Base-by-base conservation (phyloP, 306 rosid genomes). In the Corylus avellana region DNA sequence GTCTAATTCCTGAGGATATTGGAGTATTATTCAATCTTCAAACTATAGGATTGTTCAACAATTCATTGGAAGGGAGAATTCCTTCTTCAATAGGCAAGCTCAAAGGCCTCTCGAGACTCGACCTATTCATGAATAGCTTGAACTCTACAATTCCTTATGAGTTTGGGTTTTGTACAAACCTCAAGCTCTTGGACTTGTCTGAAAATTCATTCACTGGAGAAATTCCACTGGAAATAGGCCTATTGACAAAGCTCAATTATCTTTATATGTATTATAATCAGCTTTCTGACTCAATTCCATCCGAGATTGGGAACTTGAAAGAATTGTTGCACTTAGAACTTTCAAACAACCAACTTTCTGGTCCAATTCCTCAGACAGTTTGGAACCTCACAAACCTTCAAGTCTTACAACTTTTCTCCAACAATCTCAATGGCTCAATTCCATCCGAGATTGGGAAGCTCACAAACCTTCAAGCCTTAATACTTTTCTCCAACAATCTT, bases 211-310 rank as follows among this genome's bases (percentile, higher is more conserved):
- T 88, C 18, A 72, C 77, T 0, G 94, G 97, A 27, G 5, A 55
- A 4, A 54, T 89, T 77, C 94, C 94, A 63, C 66, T 86, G 8
- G 84, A 88, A 77, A 87, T 93, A 55, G 97, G 98, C 66, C 39
- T 83, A 8, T 53, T 88, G 81, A 90, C 75, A 73, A 88, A 86
- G 73, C 78, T 91, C 14, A 22, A 0, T 0, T 0, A 1, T 69
- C 86, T 91, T 10, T 90, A 0, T 46, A 17, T 93, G 14, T 78
- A 72, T 83, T 71, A 71, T 0, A 89, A 89, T 47, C 6, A 1
- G 0, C 72, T 89, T 62, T 83, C 85, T 22, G 87, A 90, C 48
- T 54, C 77, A 12, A 85, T 89, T 78, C 90, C 92, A 68, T n/a
- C 3, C 2, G 86, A 81, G 72, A 61, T 89, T 66, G 92, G 89